These are phyloP conservation scores for Ophiognomonia clavigignenti-juglandacearum DNA, from an alignment of 2,329 filamentous ascomycete genomes.

Conservation along the genomic window DNA sequence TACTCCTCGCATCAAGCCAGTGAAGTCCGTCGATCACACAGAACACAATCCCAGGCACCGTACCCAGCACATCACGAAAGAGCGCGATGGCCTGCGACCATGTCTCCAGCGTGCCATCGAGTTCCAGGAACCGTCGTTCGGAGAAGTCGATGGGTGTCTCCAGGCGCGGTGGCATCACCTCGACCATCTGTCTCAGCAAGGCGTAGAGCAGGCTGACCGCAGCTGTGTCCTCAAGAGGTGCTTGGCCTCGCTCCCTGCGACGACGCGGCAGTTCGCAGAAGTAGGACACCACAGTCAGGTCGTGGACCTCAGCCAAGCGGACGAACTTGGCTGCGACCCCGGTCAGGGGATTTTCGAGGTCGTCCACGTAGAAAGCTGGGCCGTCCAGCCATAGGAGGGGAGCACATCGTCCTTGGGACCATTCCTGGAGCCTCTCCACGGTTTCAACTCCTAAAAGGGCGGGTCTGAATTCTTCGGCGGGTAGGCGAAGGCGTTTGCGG, in stretches of 20 bases:
- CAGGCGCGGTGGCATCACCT: not conserved
- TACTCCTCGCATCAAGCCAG: not conserved
- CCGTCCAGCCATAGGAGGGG: slow-evolving; percentile 17
- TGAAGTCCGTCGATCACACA: slow-evolving; percentile 7
- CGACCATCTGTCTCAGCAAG: slow-evolving; percentile 3
- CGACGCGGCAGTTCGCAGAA: slow-evolving; percentile 16
- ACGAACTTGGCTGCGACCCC: slow-evolving; percentile 11
- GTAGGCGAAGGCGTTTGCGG: not conserved
- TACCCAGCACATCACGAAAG: not conserved
- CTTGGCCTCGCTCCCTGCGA: not conserved
- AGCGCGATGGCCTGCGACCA: not conserved
- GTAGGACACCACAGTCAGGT: slow-evolving; percentile 15
- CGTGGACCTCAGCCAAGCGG: not conserved
- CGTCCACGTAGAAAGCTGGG: not conserved
- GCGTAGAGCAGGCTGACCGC: not conserved
- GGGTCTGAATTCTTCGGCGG: not conserved
- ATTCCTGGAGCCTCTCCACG: not conserved
- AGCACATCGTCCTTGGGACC: not conserved
- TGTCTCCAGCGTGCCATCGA: not conserved
- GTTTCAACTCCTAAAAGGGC: not conserved
- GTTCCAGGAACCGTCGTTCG: not conserved
- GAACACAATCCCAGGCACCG: not conserved
- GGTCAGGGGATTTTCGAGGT: slow-evolving; percentile 11
- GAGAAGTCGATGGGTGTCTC: not conserved
- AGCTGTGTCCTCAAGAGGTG: not conserved